A percentile compares a stretch with the other conserved stretches of the same genome.
Evolutionary conservation across 140 eudicot species (phyloP).

Genomic region (Ambrosia hybrid): DNA sequence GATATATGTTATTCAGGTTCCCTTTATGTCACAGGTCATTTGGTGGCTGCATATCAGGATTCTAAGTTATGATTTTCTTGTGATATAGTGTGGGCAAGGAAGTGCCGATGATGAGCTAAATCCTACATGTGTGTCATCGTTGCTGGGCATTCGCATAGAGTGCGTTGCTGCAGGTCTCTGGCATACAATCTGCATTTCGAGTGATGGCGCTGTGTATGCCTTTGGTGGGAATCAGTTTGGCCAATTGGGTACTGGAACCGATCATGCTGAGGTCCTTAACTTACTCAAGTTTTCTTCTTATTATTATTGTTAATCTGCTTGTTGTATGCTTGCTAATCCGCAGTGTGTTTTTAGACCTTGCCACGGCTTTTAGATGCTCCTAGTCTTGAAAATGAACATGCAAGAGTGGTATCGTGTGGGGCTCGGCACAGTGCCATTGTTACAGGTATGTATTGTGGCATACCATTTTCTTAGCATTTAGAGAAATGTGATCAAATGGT

Average conservation of each 20-base stretch:
- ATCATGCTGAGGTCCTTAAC: conserved; percentile 78
- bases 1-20: conserved; percentile 14
- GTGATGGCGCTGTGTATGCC: conserved; percentile 80
- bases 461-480: not conserved
- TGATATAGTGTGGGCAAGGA: conserved; percentile 92
- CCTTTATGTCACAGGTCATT: conserved; percentile 1
- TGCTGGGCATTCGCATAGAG: conserved; percentile 68
- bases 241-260: conserved; percentile 90
- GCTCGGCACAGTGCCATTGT: conserved; percentile 90
- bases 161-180: conserved; percentile 89
- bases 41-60: not conserved
- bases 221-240: conserved; percentile 98
- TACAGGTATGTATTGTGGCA: conserved; percentile 55
- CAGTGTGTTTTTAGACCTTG: conserved; percentile 47
- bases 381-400: conserved; percentile 67
- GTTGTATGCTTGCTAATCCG: not conserved
- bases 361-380: conserved; percentile 89
- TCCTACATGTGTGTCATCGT: conserved; percentile 81
- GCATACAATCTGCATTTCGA: conserved; percentile 89
- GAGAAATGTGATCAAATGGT: conserved; percentile 6
- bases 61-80: conserved; percentile 16
- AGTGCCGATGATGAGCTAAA: conserved; percentile 87
- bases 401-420: conserved; percentile 78
- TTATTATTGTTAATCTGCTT: not conserved
- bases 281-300: not conserved